Evolutionary conservation across 1,284 basidiomycete genomes (phyloP).

Genomic region (Irpex sp.): DNA sequence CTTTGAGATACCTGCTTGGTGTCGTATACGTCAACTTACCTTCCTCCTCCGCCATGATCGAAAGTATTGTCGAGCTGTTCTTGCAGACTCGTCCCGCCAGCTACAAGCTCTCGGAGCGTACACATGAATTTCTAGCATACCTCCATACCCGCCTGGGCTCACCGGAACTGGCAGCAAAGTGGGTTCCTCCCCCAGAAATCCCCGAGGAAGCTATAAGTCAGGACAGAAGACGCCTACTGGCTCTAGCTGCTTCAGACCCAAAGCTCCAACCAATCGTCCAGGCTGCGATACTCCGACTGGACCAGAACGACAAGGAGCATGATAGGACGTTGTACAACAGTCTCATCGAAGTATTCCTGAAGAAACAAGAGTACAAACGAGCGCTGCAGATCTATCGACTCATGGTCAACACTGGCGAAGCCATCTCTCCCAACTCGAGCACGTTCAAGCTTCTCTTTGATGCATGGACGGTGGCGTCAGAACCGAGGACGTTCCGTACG

Average conservation of each 20-base stretch:
- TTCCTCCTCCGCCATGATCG: constrained; percentile 27
- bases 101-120: constrained; percentile 28
- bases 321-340: constrained; percentile 43
- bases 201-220: constrained; percentile 22
- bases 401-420: constrained; percentile 24
- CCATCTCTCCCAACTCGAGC: constrained; percentile 36
- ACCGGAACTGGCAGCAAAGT: constrained; percentile 30
- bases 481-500: constrained; percentile 20
- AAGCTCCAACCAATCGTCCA: constrained; percentile 29
- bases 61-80: constrained; percentile 34
- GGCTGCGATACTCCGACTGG: constrained; percentile 38
- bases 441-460: constrained; percentile 46
- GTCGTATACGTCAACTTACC: constrained; percentile 33
- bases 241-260: constrained; percentile 28
- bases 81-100: constrained; percentile 28
- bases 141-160: constrained; percentile 32
- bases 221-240: constrained; percentile 6
- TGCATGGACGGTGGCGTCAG: constrained; percentile 25
- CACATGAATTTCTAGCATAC: constrained; percentile 35
- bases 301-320: constrained; percentile 31
- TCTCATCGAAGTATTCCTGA: constrained; percentile 39
- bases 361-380: constrained; percentile 27
- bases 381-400: constrained; percentile 44
- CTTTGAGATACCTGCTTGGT: constrained; percentile 37
- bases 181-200: constrained; percentile 24